Conservation (phyloP, 2,329 filamentous ascomycete species). For the Lanzia echinophila region DNA sequence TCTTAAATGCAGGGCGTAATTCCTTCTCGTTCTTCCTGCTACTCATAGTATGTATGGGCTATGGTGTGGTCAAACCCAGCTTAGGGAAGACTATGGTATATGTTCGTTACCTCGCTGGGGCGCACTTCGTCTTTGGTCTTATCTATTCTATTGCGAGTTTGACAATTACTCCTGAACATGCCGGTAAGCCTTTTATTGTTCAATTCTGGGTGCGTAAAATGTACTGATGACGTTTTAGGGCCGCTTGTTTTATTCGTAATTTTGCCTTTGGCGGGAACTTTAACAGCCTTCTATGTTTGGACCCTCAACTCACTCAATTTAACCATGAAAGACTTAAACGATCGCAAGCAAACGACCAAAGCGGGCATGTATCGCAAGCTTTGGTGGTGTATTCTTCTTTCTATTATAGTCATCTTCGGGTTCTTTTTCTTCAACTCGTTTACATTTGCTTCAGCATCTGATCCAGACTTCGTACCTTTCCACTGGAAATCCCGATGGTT, state of each 20-base stretch:
- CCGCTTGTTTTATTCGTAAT: constrained; percentile 90
- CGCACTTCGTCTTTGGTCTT: constrained; percentile 90
- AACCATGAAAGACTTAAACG: constrained; percentile 92
- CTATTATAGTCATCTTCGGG: constrained; percentile 90
- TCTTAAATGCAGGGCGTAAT: constrained; percentile 89
- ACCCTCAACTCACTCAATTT: constrained; percentile 90
- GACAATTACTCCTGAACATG: constrained; percentile 80
- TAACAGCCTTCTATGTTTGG: constrained; percentile 98
- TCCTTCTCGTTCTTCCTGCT: constrained; percentile 98
- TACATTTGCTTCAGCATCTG: constrained; percentile 77
- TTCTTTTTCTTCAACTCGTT: constrained; percentile 99
- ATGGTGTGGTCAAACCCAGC: constrained; percentile 91
- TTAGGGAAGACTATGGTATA: constrained; percentile 92
- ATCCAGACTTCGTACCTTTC: constrained; percentile 86
- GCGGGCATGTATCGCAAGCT: constrained; percentile 95
- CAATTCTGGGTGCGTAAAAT: not conserved
- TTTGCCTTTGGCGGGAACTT: constrained; percentile 79
- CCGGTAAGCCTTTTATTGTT: constrained; percentile 42
- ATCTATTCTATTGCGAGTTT: constrained; percentile 89
- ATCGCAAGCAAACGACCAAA: constrained; percentile 90
- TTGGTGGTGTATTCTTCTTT: constrained; percentile 94
- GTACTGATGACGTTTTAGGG: constrained; percentile 40
- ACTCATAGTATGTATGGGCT: constrained; percentile 98
- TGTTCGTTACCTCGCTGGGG: constrained; percentile 82
- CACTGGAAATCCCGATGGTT: constrained; percentile 99